Base-by-base conservation (phyloP, 257 asterid genomes). In the Lithospermum erythrorhizon region DNA sequence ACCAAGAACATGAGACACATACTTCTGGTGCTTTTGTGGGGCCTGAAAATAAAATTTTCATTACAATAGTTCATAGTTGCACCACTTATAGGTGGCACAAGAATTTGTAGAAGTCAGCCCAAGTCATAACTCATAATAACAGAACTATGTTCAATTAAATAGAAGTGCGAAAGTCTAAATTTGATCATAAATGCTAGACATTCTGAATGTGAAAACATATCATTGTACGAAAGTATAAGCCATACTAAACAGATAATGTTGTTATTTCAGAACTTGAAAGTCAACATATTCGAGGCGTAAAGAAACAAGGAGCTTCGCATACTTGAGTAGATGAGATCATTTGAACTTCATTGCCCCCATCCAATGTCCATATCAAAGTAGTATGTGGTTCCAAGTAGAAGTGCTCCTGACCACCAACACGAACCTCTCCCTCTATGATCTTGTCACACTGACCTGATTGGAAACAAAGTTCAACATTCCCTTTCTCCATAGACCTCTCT, bases 251-350 rank as follows among this genome's bases (percentile, higher is more conserved):
- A 52, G 56, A 19, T 52, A 17, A 4, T 52, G 56, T 8, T 2
- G 14, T 53, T 53, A 19, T n/a, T 9, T 20, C 57, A 53, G 27
- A 53, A 20, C 21, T 20, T 53, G 0, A 20, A n/a, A 56, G 60
- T 41, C 17, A 14, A 56, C 6, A 16, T 23, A 56, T 3, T 23
- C 3, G 15, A 14, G n/a, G 25, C 7, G 11, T 4, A 18, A 53
- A 51, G 60, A 45, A 30, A 41, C 18, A 41, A 41, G 49, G 55
- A 32, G 47, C 41, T 35, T 32, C 19, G 19, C 61, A 25, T 78
- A 91, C 97, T 78, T 91, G 98, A 63, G 98, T 88, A 53, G 98
- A 91, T 69, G 98, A 91, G 73, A 91, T 70, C 96, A 91, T 79
- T 63, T 91, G 98, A 68, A 91, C 83, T 77, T 91, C 98, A 76